Percentiles rank a stretch among this genome's conserved stretches.
Evolutionary conservation across 2,329 filamentous ascomycete species (phyloP).

Genomic region (Helotiales sp.): DNA sequence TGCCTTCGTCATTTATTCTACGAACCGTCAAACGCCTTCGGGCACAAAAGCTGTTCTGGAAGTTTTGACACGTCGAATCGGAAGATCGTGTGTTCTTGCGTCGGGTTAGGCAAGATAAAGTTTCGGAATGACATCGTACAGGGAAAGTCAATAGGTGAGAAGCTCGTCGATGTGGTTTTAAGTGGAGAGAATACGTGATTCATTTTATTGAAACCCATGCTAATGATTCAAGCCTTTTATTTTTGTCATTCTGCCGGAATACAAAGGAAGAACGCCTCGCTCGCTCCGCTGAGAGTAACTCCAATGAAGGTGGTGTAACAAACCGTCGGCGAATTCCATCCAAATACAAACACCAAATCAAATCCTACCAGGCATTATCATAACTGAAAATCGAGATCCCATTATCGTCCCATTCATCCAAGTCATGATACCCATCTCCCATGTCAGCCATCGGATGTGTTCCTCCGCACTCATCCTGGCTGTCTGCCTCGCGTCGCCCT

Average conservation of each 20-base stretch:
- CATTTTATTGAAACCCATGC: neutral
- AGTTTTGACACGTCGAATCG: neutral
- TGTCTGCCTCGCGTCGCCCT: neutral
- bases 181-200: neutral
- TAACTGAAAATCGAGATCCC: neutral
- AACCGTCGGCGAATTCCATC: neutral
- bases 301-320: neutral
- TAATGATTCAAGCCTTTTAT: conserved; percentile 1
- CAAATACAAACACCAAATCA: neutral
- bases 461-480: neutral
- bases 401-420: neutral
- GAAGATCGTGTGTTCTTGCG: neutral
- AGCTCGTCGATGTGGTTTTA: neutral
- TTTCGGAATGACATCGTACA: neutral
- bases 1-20: neutral
- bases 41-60: conserved; percentile 1
- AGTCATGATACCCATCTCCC: neutral
- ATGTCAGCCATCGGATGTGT: neutral
- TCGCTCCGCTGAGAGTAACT: neutral
- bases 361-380: neutral
- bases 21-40: neutral
- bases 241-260: neutral
- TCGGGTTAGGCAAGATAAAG: neutral
- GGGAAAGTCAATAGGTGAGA: neutral
- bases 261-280: neutral